Percentiles rank a stretch among this genome's conserved stretches.
phyloP scores from a whole-genome alignment of 495 filamentous ascomycete genomes.

The Aspergillus kassunensis region DNA sequence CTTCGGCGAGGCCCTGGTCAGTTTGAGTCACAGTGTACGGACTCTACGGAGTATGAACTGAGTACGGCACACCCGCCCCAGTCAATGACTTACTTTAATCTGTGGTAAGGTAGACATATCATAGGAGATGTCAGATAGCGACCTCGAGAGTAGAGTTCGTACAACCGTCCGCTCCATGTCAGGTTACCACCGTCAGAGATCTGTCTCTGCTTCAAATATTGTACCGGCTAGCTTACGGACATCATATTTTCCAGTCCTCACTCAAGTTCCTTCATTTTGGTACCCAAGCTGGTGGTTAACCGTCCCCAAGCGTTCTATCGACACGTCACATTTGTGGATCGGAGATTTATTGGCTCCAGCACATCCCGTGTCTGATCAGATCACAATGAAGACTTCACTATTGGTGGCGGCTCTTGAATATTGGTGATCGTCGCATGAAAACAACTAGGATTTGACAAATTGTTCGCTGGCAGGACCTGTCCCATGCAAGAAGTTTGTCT shows the following conservation, averaged over 20 bases:
- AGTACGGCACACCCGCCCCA: neutral
- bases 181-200: neutral
- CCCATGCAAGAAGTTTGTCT: constrained; percentile 10
- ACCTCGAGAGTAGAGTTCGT: neutral
- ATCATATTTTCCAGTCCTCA: neutral
- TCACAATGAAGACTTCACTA: constrained; percentile 7
- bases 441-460: constrained; percentile 19
- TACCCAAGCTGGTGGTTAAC: constrained; percentile 2
- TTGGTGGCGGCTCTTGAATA: constrained; percentile 13
- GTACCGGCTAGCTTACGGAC: too few relatives aligned
- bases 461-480: constrained; percentile 18
- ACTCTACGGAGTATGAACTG: too few relatives aligned
- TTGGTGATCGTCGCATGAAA: constrained; percentile 19
- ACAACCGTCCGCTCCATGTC: neutral
- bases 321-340: constrained; percentile 21
- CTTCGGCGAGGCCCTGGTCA: neutral
- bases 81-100: neutral
- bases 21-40: too few relatives aligned
- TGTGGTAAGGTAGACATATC: constrained; percentile 8
- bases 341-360: constrained; percentile 11
- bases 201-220: neutral
- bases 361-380: constrained; percentile 14
- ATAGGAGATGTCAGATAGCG: constrained; percentile 20
- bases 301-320: constrained; percentile 4
- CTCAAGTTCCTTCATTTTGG: neutral